These are phyloP conservation scores for Ceratocystiopsis brevicomis DNA, from an alignment of 2,329 filamentous ascomycete genomes.

Conservation along the genomic window DNA sequence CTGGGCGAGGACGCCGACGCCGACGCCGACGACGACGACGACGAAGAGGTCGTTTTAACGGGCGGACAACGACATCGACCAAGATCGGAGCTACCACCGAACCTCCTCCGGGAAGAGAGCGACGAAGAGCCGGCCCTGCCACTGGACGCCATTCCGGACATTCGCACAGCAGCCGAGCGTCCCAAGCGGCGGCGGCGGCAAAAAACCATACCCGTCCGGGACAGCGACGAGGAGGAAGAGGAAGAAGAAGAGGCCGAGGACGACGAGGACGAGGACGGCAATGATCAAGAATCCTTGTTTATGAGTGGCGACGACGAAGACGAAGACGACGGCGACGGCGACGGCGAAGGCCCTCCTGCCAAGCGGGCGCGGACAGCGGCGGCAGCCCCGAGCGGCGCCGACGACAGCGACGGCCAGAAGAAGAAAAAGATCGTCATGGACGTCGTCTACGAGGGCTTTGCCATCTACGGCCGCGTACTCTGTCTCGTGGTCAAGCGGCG, in stretches of 20 bases:
- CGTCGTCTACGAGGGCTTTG: conserved; percentile 86
- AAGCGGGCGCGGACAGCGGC: conserved; percentile 18
- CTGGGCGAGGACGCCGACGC: conserved; percentile 8
- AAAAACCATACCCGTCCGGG: conserved; percentile 11
- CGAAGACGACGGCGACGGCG: conserved; percentile 15
- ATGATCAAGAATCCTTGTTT: conserved; percentile 9
- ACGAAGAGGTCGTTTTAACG: conserved; percentile 35
- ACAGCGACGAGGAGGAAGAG: conserved; percentile 15
- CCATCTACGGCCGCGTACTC: conserved; percentile 81
- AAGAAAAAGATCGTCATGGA: conserved; percentile 84
- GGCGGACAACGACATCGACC: neutral
- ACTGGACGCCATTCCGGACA: conserved; percentile 6
- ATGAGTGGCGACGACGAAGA: conserved; percentile 8
- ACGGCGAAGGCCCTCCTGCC: conserved; percentile 20
- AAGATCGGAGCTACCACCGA: conserved; percentile 8
- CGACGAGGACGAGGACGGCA: conserved; percentile 9
- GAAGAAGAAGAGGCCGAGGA: conserved; percentile 11
- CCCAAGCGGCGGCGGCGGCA: conserved; percentile 15
- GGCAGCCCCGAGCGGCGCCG: conserved; percentile 20
- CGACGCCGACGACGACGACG: conserved; percentile 33
- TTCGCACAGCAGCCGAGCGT: conserved; percentile 10
- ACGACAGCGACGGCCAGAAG: conserved; percentile 32
- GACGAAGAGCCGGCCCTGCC: conserved; percentile 1
- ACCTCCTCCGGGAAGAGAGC: conserved; percentile 30
- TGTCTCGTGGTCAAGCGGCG: conserved; percentile 75